A percentile compares a stretch with the other conserved stretches of the same genome.
These are phyloP conservation scores for Pseudocohnilembus persalinus DNA, from an alignment of 169 alveolate species.

Conservation along the genomic window DNA sequence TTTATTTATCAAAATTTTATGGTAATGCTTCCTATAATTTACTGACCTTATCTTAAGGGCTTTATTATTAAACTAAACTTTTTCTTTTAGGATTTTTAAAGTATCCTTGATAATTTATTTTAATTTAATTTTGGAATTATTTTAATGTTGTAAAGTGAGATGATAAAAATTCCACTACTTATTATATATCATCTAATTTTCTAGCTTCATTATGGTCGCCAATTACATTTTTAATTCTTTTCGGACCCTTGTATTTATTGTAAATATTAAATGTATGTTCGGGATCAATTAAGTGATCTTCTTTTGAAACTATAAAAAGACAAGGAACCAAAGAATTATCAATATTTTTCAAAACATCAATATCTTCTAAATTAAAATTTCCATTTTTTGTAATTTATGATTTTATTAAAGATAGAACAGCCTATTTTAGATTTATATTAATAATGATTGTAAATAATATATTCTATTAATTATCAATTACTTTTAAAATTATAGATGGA, in stretches of 20 bases:
- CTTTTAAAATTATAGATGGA: constrained; percentile 40
- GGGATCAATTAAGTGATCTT: constrained; percentile 49
- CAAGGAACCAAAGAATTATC: constrained; percentile 43
- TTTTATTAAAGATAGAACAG: constrained; percentile 35
- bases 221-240: constrained; percentile 30
- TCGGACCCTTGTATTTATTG: constrained; percentile 40
- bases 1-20: too few species aligned
- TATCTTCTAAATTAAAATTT: constrained; percentile 45
- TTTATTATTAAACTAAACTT: too few species aligned
- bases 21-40: neutral
- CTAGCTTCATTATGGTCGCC: constrained; percentile 51
- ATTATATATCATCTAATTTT: constrained; percentile 19
- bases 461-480: too few species aligned
- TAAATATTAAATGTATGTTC: constrained; percentile 44
- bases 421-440: neutral
- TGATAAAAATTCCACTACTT: neutral
- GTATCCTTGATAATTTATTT: neutral
- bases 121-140: too few species aligned
- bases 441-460: neutral
- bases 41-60: neutral
- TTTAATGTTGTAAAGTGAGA: neutral
- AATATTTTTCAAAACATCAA: constrained; percentile 41
- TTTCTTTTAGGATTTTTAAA: neutral
- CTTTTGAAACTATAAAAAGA: constrained; percentile 43
- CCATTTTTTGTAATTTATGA: constrained; percentile 33